These are phyloP conservation scores for Zanthoxylum bungeanum DNA, from an alignment of 345 rosid species.

Conservation along the genomic window DNA sequence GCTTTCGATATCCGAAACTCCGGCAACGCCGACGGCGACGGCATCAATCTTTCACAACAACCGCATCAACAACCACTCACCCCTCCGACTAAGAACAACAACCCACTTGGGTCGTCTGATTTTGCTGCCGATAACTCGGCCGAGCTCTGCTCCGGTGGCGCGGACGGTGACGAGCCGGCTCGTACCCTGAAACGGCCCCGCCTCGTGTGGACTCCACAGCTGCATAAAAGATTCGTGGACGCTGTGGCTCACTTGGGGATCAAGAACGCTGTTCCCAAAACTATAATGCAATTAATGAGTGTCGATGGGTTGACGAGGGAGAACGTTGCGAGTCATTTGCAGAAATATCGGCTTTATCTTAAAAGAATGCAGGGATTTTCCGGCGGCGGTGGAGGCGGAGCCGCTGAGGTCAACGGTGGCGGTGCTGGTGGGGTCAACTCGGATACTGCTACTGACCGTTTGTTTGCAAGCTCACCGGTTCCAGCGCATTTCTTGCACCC, in stretches of 20 bases:
- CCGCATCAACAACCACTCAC: conserved; percentile 33
- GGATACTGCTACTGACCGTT: conserved; percentile 86
- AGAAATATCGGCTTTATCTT: conserved; percentile 73
- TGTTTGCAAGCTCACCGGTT: conserved; percentile 91
- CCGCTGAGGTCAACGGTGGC: conserved; percentile 31
- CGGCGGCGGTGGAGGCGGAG: conserved; percentile 53
- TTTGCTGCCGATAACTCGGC: conserved; percentile 66
- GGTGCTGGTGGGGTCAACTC: conserved; percentile 30
- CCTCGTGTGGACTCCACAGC: conserved; percentile 92
- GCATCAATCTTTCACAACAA: conserved; percentile 27
- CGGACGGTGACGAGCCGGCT: conserved; percentile 73
- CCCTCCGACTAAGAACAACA: conserved; percentile 43
- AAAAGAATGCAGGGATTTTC: conserved; percentile 83
- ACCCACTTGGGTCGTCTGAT: conserved; percentile 29
- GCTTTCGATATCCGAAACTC: conserved; percentile 78
- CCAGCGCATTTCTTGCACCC: conserved; percentile 93
- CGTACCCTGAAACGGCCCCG: conserved; percentile 82
- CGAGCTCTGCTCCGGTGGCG: conserved; percentile 66
- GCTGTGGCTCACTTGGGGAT: conserved; percentile 90
- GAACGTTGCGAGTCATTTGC: conserved; percentile 88
- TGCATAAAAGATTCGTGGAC: conserved; percentile 82
- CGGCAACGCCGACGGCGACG: conserved; percentile 6
- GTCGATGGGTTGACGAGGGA: conserved; percentile 86
- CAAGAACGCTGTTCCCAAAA: conserved; percentile 90
- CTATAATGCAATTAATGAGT: conserved; percentile 93